Evolutionary conservation across 208 protist genomes (phyloP), one percentile per base, ranked within the genome.

Genomic region (Leishmania turanica): DNA sequence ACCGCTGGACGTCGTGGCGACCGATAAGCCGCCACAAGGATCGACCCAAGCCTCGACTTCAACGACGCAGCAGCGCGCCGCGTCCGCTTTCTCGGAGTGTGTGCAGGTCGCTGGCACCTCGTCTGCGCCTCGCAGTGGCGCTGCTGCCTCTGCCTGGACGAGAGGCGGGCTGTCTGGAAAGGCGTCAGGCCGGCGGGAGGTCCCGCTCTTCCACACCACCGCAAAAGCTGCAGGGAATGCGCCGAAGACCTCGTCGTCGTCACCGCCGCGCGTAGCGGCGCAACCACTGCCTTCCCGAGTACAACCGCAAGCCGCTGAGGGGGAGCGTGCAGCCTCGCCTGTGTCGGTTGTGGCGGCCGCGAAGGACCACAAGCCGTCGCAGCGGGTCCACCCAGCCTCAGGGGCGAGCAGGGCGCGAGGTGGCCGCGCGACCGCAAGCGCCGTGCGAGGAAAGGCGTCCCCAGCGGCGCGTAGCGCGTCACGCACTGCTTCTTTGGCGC

Each of bases 11-110:
- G 82, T 56, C 13, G n/a, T 24, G 3, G 27, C 54, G 34, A 40
- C 74, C 2, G 31, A 79, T 15, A 75, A 40, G 42, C 42, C 53
- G 9, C 42, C 66, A 68, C 53, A 31, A 54, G 53, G 34, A 53
- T 53, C 21, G 64, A 47, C 53, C 24, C 45, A 54, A 27, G 37
- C 60, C 17, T 62, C 37, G 62, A 64, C 13, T 54, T 72, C 45
- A 1, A 60, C 47, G 51, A 71, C 72, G 51, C 79, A 82, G 72
- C 82, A 72, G 54, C 82, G 82, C 17, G 77, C 82, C 0, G 60
- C 72, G 13, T 79, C 77, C 1, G 82, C 71, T 1, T 68, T 64
- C 62, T 70, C 71, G 40, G 65, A 82, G n/a, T 68, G 62, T n/a
- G 77, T 45, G 0, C 34, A 31, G 2, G 69, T 79, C 27, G 72